Evolutionary conservation across 768 basidiomycete species (phyloP), one percentile per base, ranked within the genome.

Genomic region (Gelatoporia subvermispora): DNA sequence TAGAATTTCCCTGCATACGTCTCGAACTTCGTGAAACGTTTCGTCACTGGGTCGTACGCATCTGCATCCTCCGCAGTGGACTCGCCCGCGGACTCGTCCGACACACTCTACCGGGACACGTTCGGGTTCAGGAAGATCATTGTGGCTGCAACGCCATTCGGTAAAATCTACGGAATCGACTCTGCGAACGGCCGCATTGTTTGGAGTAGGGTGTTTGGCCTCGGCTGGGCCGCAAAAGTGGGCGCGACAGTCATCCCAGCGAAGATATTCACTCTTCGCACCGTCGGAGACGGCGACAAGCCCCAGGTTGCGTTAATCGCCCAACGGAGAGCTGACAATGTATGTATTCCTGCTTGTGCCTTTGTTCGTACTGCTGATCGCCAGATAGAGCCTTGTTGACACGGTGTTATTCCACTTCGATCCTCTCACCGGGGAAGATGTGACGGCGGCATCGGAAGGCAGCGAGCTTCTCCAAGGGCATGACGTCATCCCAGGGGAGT

Each of bases 71-170:
- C 67, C 18, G 66, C 66, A 18, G 63, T 41, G 23, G 56, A 72
- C 4, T 51, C 65, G 23, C 56, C 66, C 18, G 59, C 70, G 8
- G 63, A 70, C 20, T 62, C 65, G 15, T 52, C 61, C 25, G 71
- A 68, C 20, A 49, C 67, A 0, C 70, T 84, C 0, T 68, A 72
- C 49, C 80, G 89, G 4, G 92, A 94, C 59, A 66, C 82, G 0
- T 95, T 94, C 61, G 93, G 92, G 0, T 91, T 96, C 68, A 76
- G 85, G 34, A 90, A 96, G 61, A 65, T 96, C 23, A 77, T 94
- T 39, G 77, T 95, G 3, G 75, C 72, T 5, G 86, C 82, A 0
- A 91, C 88, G 3, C 55, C 71, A 1, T 71, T 76, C 23, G 91
- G 92, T 2, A 92, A 90, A 58, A 55, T 93, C 0, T 92, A 82